Conservation (phyloP, 768 basidiomycete genomes). For the Tylopilus subfusipes region DNA sequence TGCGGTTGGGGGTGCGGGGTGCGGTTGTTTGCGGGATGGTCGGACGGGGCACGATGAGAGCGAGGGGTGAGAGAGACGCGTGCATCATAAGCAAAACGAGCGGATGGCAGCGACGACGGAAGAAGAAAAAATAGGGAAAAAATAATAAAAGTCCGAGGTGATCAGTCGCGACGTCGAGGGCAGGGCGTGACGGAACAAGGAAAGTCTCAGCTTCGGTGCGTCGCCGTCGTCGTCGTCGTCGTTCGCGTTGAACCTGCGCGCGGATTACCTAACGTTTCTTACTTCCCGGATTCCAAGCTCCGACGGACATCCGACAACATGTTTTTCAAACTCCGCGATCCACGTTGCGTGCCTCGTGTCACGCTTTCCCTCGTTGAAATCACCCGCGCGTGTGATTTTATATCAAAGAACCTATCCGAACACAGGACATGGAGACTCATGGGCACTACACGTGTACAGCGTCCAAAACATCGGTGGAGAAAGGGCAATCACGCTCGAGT, state of each 20-base stretch:
- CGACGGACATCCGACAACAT: conserved; percentile 13
- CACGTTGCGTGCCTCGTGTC: conserved; percentile 23
- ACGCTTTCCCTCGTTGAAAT: conserved; percentile 21
- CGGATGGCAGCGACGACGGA: conserved; percentile 43
- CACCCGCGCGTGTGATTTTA: conserved; percentile 18
- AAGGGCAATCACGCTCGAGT: conserved; percentile 1
- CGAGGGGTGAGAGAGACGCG: conserved; percentile 49
- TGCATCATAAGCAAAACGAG: conserved; percentile 41
- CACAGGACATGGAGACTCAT: conserved; percentile 2
- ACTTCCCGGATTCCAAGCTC: conserved; percentile 18
- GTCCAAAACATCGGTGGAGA: conserved; percentile 4
- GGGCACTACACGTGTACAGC: conserved; percentile 18
- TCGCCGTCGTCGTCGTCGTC: conserved; percentile 23
- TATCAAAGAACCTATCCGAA: background rate
- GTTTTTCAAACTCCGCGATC: conserved; percentile 12
- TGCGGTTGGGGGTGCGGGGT: conserved; percentile 59
- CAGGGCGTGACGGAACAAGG: conserved; percentile 12
- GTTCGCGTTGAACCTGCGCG: conserved; percentile 14
- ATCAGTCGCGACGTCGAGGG: conserved; percentile 2
- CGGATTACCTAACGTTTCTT: conserved; percentile 23
- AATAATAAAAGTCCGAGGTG: conserved; percentile 22
- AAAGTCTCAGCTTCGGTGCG: conserved; percentile 18
- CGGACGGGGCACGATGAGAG: conserved; percentile 59
- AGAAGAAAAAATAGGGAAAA: background rate
- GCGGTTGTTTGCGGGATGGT: conserved; percentile 33